Evolutionary conservation across 1,284 basidiomycete species (phyloP).

Genomic region (Laetiporus sulphureus): DNA sequence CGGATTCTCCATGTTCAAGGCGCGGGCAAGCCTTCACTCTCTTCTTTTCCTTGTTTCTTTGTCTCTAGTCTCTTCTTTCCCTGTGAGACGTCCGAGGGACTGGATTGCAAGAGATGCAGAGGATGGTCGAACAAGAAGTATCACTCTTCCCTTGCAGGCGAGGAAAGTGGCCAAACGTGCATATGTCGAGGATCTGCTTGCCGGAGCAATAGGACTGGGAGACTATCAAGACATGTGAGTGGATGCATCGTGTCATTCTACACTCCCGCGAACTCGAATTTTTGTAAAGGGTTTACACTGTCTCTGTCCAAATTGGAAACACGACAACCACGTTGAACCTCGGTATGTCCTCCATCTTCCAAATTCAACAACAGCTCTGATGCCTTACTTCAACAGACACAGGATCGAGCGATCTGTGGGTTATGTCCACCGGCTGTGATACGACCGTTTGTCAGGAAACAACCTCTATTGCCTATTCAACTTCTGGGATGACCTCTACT

Average conservation of each 20-base stretch:
- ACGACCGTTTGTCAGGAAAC: slow-evolving; percentile 18
- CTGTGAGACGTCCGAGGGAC: slow-evolving; percentile 1
- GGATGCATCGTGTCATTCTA: neutral
- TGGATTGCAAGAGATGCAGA: neutral
- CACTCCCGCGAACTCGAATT: neutral
- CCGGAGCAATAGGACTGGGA: slow-evolving; percentile 7
- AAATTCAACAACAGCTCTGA: neutral
- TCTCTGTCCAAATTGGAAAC: slow-evolving; percentile 22
- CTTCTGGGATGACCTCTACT: slow-evolving; percentile 20
- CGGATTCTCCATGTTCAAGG: neutral
- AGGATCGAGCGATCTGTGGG: slow-evolving; percentile 28
- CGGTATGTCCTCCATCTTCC: slow-evolving; percentile 14
- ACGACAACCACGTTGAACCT: slow-evolving; percentile 24
- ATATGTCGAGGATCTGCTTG: slow-evolving; percentile 5
- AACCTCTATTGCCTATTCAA: slow-evolving; percentile 17
- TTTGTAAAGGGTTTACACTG: slow-evolving; percentile 27
- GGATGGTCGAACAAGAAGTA: neutral
- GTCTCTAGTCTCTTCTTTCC: slow-evolving; percentile 1
- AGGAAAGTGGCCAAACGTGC: slow-evolving; percentile 1
- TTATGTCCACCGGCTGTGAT: slow-evolving; percentile 22
- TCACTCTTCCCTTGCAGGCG: slow-evolving; percentile 3
- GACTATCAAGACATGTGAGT: slow-evolving; percentile 9
- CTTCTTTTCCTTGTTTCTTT: neutral
- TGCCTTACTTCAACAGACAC: slow-evolving; percentile 16
- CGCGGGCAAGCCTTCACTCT: slow-evolving; percentile 4